Evolutionary conservation across 2,329 filamentous ascomycete species (phyloP).

Genomic region (Paraphaeosphaeria sporulosa): DNA sequence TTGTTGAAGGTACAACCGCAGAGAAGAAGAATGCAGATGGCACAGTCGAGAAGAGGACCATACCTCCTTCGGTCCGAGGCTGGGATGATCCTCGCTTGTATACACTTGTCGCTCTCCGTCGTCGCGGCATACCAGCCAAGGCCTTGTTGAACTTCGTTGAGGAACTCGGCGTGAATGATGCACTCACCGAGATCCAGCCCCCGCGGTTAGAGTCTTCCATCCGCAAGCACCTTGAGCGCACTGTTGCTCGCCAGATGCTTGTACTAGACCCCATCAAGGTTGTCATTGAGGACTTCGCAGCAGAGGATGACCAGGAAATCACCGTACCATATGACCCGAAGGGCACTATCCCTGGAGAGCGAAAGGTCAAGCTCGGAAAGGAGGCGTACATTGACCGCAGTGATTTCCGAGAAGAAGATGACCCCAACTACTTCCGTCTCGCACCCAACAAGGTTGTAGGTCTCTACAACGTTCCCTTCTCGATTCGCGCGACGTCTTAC

Average conservation of each 20-base stretch:
- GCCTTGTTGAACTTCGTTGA: conserved; percentile 90
- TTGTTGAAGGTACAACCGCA: conserved; percentile 71
- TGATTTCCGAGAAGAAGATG: conserved; percentile 78
- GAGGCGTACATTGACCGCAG: conserved; percentile 84
- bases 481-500: conserved; percentile 73
- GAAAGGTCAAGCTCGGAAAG: conserved; percentile 72
- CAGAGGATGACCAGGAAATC: conserved; percentile 73
- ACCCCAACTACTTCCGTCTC: conserved; percentile 78
- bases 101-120: conserved; percentile 82
- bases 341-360: conserved; percentile 63
- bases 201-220: conserved; percentile 85
- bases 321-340: conserved; percentile 84
- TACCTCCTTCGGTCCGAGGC: conserved; percentile 70
- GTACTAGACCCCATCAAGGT: conserved; percentile 86
- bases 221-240: conserved; percentile 84
- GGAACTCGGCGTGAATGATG: conserved; percentile 88
- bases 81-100: conserved; percentile 94
- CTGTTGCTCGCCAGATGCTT: conserved; percentile 88
- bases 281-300: conserved; percentile 76
- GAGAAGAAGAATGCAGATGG: conserved; percentile 55
- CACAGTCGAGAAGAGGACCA: conserved; percentile 45
- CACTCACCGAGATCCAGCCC: conserved; percentile 79
- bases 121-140: conserved; percentile 85
- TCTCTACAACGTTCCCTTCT: conserved; percentile 73
- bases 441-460: conserved; percentile 78